Evolutionary conservation across 116 monocot species (phyloP).

Genomic region (Trichopus zeylanicus): DNA sequence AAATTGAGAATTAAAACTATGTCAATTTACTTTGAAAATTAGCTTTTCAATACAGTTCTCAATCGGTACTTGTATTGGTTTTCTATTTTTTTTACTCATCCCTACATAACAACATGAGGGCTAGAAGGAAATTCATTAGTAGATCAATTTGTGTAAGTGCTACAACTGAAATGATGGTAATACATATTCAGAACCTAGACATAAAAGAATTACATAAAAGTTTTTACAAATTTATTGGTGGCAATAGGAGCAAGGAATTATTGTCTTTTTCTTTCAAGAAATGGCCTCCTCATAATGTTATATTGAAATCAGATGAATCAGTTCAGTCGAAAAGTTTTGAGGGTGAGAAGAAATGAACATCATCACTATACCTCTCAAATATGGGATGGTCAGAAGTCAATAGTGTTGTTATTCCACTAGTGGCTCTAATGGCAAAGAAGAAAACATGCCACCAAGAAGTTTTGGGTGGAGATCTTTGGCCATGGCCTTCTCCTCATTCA

Average conservation of each 20-base stretch:
- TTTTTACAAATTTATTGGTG: not conserved
- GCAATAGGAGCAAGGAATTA: not conserved
- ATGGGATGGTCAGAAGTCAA: slow-evolving; percentile 80
- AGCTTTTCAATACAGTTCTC: no score
- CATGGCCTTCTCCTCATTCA: slow-evolving; percentile 85
- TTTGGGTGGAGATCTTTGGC: slow-evolving; percentile 91
- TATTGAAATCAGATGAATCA: not conserved
- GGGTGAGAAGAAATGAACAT: not conserved
- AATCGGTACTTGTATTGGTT: no score
- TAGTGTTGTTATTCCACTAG: slow-evolving; percentile 66
- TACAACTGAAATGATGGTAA: no score
- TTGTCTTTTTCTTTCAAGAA: not conserved
- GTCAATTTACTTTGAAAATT: no score
- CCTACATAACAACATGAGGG: slow-evolving; percentile 82
- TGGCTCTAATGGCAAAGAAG: slow-evolving; percentile 75
- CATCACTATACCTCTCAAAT: slow-evolving; percentile 56
- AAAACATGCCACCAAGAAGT: slow-evolving; percentile 90
- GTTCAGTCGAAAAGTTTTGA: not conserved
- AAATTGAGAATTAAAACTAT: no score
- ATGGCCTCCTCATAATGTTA: not conserved
- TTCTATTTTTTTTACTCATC: no score
- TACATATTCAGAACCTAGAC: no score
- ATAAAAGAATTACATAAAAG: no score
- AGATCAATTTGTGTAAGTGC: no score
- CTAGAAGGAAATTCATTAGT: slow-evolving; percentile 29